These are phyloP conservation scores for Colletotrichum melonis DNA, from an alignment of 2,329 filamentous ascomycete genomes.

Conservation along the genomic window DNA sequence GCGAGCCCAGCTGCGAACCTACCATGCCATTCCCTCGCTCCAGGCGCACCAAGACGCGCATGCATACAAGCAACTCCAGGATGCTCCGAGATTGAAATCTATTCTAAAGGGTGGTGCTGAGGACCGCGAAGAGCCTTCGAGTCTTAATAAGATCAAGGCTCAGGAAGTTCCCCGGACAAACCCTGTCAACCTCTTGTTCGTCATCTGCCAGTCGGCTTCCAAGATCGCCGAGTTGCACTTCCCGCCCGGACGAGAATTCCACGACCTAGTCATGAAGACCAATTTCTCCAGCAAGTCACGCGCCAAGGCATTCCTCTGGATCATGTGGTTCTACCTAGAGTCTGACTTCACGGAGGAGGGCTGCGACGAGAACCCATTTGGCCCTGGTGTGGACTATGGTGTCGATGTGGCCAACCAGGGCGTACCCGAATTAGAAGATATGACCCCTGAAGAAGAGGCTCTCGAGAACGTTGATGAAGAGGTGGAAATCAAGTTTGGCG, in stretches of 20 bases:
- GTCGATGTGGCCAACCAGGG: constrained; percentile 75
- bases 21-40: constrained; percentile 96
- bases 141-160: constrained; percentile 83
- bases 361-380: constrained; percentile 91
- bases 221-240: constrained; percentile 96
- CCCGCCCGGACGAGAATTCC: constrained; percentile 86
- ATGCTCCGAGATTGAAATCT: constrained; percentile 94
- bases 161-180: constrained; percentile 81
- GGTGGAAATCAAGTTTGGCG: constrained; percentile 77
- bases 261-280: constrained; percentile 94
- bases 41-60: constrained; percentile 95
- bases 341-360: constrained; percentile 93
- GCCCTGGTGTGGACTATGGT: constrained; percentile 74
- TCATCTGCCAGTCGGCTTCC: constrained; percentile 88
- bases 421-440: constrained; percentile 73
- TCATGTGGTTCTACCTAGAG: constrained; percentile 99
- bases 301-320: constrained; percentile 91
- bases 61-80: constrained; percentile 97
- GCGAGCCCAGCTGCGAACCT: constrained; percentile 96
- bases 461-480: constrained; percentile 80
- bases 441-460: constrained; percentile 74
- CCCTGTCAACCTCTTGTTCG: constrained; percentile 96
- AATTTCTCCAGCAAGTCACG: constrained; percentile 85
- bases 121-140: constrained; percentile 84
- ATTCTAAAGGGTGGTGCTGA: constrained; percentile 97